These are phyloP conservation scores for Aspergillus sp. DNA, from an alignment of 2,329 filamentous ascomycete species.

Conservation along the genomic window DNA sequence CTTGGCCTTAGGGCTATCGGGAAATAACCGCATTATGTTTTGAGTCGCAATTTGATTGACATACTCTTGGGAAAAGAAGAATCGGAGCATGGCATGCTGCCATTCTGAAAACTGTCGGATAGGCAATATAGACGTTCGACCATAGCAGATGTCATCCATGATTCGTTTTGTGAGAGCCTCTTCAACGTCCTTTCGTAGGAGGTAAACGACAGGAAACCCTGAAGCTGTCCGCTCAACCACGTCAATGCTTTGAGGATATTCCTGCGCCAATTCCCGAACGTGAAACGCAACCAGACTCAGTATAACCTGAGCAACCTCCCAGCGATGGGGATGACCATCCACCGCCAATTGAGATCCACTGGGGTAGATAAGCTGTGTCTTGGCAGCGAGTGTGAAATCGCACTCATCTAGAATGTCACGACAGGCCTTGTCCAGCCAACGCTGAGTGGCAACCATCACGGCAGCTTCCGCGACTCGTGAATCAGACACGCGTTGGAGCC, in stretches of 20 bases:
- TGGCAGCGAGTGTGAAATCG: constrained; percentile 51
- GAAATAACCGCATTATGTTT: constrained; percentile 24
- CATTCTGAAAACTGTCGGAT: constrained; percentile 8
- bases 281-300: constrained; percentile 38
- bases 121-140: constrained; percentile 22
- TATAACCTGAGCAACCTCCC: constrained; percentile 43
- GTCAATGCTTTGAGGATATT: constrained; percentile 47
- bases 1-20: constrained; percentile 19
- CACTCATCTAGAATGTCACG: constrained; percentile 64
- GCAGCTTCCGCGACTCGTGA: constrained; percentile 36
- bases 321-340: constrained; percentile 52
- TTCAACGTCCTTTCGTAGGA: constrained; percentile 48
- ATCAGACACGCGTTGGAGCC: constrained; percentile 53
- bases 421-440: constrained; percentile 45
- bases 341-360: constrained; percentile 46
- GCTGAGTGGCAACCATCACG: constrained; percentile 49
- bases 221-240: constrained; percentile 34
- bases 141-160: constrained; percentile 35
- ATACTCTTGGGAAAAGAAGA: constrained; percentile 26
- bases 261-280: constrained; percentile 27
- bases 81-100: constrained; percentile 20
- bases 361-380: constrained; percentile 56
- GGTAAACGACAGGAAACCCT: constrained; percentile 54
- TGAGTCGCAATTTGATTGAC: constrained; percentile 12
- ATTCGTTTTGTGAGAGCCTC: constrained; percentile 40